Conservation (phyloP, 805 yeast genomes). For the Candida hungchunana region DNA sequence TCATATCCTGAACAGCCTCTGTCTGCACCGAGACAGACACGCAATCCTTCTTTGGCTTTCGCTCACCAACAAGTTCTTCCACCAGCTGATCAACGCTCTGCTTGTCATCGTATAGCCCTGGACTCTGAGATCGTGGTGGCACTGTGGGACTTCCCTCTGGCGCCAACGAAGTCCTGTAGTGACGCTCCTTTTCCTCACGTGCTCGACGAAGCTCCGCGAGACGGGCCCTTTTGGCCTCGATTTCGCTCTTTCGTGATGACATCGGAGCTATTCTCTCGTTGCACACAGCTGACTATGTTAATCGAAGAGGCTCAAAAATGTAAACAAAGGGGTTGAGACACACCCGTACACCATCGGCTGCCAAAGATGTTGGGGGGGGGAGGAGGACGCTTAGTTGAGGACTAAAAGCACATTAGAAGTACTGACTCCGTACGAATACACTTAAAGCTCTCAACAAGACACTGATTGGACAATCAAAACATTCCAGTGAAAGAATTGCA, state of each 20-base stretch:
- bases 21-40: slow-evolving; percentile 14
- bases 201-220: slow-evolving; percentile 48
- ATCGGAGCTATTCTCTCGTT: too few species aligned
- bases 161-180: slow-evolving; percentile 4
- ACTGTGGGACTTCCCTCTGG: slow-evolving; percentile 5
- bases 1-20: slow-evolving; percentile 2
- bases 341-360: neutral
- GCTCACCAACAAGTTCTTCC: slow-evolving; percentile 11
- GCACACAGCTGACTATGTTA: too few species aligned
- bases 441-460: too few species aligned
- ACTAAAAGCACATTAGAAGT: too few species aligned
- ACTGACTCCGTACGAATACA: too few species aligned
- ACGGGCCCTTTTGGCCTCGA: slow-evolving; percentile 49
- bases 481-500: too few species aligned
- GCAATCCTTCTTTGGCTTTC: slow-evolving; percentile 3
- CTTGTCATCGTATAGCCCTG: neutral
- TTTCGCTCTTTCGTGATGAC: slow-evolving; percentile 35
- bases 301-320: neutral
- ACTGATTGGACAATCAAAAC: too few species aligned
- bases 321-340: neutral
- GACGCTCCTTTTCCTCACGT: slow-evolving; percentile 32
- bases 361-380: too few species aligned
- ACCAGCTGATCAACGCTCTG: slow-evolving; percentile 9
- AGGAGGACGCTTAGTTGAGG: too few species aligned
- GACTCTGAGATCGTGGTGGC: slow-evolving; percentile 1